These are phyloP conservation scores for Talaromyces sp. DNA, from an alignment of 2,329 filamentous ascomycete genomes.

Conservation along the genomic window DNA sequence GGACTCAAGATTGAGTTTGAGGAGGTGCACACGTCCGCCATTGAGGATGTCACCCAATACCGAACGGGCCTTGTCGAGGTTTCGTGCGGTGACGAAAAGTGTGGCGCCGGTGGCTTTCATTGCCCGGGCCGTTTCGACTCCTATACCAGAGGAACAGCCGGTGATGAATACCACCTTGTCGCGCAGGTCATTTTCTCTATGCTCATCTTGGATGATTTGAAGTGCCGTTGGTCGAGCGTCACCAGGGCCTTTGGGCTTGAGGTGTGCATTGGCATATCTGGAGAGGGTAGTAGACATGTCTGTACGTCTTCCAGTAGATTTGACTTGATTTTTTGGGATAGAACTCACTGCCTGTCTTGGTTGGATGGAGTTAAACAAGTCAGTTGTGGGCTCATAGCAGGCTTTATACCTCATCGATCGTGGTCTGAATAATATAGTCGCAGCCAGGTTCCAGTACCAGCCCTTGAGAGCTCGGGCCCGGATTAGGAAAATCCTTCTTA, in stretches of 20 bases:
- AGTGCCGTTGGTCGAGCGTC: neutral
- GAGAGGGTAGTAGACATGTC: neutral
- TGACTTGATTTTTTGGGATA: neutral
- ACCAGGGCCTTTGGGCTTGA: neutral
- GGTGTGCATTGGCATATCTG: neutral
- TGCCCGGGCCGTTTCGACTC: neutral
- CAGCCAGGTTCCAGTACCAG: too few species aligned
- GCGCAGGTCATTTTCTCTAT: neutral
- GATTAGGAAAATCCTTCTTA: neutral
- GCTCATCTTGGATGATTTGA: conserved; percentile 2
- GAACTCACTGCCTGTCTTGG: neutral
- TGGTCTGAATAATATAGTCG: neutral
- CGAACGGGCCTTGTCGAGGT: neutral
- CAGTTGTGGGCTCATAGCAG: neutral
- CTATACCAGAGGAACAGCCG: neutral
- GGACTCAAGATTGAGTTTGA: conserved; percentile 45
- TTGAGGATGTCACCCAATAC: neutral
- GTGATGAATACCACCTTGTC: neutral
- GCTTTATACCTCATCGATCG: neutral
- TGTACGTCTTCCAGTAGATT: neutral
- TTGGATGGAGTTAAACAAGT: neutral
- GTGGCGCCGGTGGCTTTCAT: neutral
- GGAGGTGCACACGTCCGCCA: neutral
- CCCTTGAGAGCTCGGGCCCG: neutral
- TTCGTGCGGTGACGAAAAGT: neutral